Conservation (phyloP, 1,284 basidiomycete species). For the Xanthoconium separans region DNA sequence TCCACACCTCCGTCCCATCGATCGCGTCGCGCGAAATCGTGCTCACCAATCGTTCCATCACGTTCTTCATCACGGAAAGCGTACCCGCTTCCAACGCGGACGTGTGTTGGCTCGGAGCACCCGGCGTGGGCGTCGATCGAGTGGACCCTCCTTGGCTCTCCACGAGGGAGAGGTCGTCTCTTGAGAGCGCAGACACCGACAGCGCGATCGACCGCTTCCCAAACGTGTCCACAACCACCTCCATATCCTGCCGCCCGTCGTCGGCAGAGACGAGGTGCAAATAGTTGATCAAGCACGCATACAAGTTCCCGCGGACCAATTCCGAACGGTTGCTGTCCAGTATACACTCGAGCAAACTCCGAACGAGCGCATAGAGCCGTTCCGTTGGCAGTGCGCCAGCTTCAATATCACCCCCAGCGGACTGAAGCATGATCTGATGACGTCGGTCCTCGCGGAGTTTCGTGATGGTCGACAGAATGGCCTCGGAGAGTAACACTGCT, state of each 20-base stretch:
- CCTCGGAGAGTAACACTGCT: constrained; percentile 79
- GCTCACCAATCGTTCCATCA: constrained; percentile 74
- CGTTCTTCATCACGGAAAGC: constrained; percentile 58
- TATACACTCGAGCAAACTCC: constrained; percentile 75
- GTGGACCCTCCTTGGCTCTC: constrained; percentile 36
- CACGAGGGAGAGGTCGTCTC: constrained; percentile 39
- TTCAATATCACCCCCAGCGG: constrained; percentile 59
- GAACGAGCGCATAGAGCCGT: constrained; percentile 74
- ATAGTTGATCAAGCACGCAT: constrained; percentile 88
- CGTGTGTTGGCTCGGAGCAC: constrained; percentile 22
- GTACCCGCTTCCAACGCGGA: constrained; percentile 61
- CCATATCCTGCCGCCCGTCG: constrained; percentile 12
- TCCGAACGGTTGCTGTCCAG: constrained; percentile 80
- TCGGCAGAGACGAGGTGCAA: constrained; percentile 66
- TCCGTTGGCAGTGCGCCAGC: constrained; percentile 76
- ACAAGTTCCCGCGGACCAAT: constrained; percentile 95
- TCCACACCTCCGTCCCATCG: constrained; percentile 95
- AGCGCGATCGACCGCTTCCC: constrained; percentile 25
- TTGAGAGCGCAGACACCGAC: constrained; percentile 38
- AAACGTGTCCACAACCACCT: constrained; percentile 29
- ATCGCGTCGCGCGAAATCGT: constrained; percentile 89
- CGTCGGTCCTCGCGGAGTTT: constrained; percentile 79
- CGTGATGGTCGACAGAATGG: constrained; percentile 78
- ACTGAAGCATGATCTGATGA: constrained; percentile 64
- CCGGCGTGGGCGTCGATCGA: constrained; percentile 27